Percentiles rank a stretch among this genome's conserved stretches.
phyloP scores from a whole-genome alignment of 768 basidiomycete genomes.

The Boletus sp. region DNA sequence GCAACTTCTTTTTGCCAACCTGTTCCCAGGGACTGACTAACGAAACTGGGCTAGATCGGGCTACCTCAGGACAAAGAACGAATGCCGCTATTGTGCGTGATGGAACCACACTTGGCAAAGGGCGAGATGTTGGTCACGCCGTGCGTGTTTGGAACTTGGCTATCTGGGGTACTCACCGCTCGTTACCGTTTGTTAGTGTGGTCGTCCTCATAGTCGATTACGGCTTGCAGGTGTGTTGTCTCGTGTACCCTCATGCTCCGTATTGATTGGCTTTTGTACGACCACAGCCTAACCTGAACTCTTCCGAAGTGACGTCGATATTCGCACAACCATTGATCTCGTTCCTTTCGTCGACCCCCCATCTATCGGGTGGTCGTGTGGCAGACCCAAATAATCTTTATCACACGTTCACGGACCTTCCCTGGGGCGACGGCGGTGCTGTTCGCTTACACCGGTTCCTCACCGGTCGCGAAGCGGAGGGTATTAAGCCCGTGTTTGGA shows the following conservation, averaged over 20 bases:
- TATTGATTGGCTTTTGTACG: not conserved
- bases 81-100: constrained; percentile 71
- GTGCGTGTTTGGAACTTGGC: constrained; percentile 45
- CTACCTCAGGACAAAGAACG: constrained; percentile 67
- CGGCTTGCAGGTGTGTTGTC: constrained; percentile 54
- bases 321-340: constrained; percentile 84
- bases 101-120: constrained; percentile 78
- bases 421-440: constrained; percentile 39
- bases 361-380: constrained; percentile 55
- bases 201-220: constrained; percentile 84
- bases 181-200: constrained; percentile 47
- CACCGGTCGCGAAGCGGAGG: constrained; percentile 81
- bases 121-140: constrained; percentile 78
- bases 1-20: not conserved
- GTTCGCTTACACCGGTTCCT: constrained; percentile 73
- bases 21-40: not conserved
- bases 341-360: constrained; percentile 62
- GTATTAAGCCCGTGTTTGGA: constrained; percentile 87
- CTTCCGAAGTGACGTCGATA: constrained; percentile 72
- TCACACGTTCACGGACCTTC: constrained; percentile 60
- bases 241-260: not conserved
- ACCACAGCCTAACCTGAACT: constrained; percentile 72
- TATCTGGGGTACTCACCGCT: not conserved
- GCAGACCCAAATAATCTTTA: constrained; percentile 51
- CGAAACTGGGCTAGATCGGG: constrained; percentile 61